Evolutionary conservation across 208 protist species (phyloP).

Genomic region (Trypanosoma congolense): DNA sequence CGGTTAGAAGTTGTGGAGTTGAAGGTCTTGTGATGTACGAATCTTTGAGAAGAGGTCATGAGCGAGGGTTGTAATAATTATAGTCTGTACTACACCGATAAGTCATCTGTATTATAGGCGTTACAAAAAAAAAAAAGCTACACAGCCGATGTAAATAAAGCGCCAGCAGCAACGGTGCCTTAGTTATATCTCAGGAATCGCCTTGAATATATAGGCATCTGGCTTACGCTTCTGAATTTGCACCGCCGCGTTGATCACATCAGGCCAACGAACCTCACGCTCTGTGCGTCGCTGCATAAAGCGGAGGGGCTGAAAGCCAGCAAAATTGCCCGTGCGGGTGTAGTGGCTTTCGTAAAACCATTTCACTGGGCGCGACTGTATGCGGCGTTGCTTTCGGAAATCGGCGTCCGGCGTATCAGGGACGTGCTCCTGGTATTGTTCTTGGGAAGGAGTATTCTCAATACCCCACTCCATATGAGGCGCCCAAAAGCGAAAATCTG

Average conservation of each 20-base stretch:
- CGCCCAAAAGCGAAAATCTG: conserved; percentile 92
- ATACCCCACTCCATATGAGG: conserved; percentile 93
- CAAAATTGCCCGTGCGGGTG: conserved; percentile 88
- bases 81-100: too few relatives aligned
- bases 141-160: too few relatives aligned
- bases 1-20: too few relatives aligned
- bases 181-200: conserved; percentile 81
- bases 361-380: conserved; percentile 89
- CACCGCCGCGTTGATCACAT: conserved; percentile 87
- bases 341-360: conserved; percentile 94
- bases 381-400: conserved; percentile 85
- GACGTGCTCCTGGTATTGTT: conserved; percentile 92
- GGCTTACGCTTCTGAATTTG: conserved; percentile 83
- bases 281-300: conserved; percentile 90
- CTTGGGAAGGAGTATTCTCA: conserved; percentile 86
- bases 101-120: too few relatives aligned
- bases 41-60: too few relatives aligned
- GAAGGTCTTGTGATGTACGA: too few relatives aligned
- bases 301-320: conserved; percentile 83
- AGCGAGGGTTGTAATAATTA: too few relatives aligned
- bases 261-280: conserved; percentile 87
- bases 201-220: conserved; percentile 83
- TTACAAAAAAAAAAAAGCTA: too few relatives aligned
- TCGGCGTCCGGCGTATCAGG: conserved; percentile 88
- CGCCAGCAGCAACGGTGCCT: too few relatives aligned